Base-by-base conservation (phyloP, 306 rosid genomes). In the Hippophae rhamnoides region DNA sequence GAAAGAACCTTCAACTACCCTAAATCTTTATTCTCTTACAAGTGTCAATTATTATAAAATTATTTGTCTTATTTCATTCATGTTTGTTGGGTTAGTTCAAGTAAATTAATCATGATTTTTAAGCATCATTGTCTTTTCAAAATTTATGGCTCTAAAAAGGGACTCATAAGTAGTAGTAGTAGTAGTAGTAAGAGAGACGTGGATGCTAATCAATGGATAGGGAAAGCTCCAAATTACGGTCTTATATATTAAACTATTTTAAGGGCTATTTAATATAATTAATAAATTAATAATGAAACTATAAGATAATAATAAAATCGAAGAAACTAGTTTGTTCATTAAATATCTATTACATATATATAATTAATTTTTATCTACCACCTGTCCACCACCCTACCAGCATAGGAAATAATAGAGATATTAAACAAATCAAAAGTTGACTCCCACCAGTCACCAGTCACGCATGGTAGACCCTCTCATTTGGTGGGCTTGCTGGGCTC, bases 141-240 rank as follows among this genome's bases (percentile, higher is more conserved):
- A 54, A 43, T 49, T 67, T 43, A 53, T 38, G 65, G 13, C 47
- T 54, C 40, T 41, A 27, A 8, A 55, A 72, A 66, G 60, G 41
- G 63, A 67, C 58, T 53, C 52, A 46, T 43, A 53, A 62, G 41
- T 44, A 26, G n/a, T n/a, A n/a, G n/a, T n/a, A n/a, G n/a, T n/a
- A n/a, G n/a, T n/a, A 62, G 41, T 44, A 26, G 63, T 46, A 54
- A 62, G 58, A 51, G 73, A 68, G 74, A 74, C 56, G 78, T 59
- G 51, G 79, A 66, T 63, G 60, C 54, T 49, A 31, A 31, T 31
- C 38, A 31, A 31, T 31, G 38, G 38, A 31, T 31, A 31, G 0
- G 38, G 38, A 31, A 31, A 31, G 4, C 38, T 31, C 38, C 5
- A 2, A 31, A 31, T 31, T 2, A 2, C 38, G 5, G 38, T 2